Conservation (phyloP, 306 rosid genomes). For the Cajanus cajan region DNA sequence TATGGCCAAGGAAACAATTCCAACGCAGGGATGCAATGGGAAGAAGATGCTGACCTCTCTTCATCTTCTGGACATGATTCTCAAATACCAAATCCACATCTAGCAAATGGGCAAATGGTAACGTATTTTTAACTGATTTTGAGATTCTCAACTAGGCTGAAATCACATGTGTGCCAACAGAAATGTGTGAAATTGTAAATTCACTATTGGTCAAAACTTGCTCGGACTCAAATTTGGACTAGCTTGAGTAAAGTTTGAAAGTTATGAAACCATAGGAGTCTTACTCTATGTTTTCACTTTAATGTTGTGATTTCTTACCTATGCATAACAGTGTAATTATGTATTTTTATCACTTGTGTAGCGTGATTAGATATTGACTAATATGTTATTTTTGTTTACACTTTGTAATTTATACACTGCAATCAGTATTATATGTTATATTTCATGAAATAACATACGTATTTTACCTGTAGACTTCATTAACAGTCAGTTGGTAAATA, state of each 20-base stretch:
- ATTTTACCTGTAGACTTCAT: conserved; percentile 11
- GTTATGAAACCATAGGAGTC: background rate
- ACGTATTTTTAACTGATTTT: background rate
- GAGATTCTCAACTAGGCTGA: background rate
- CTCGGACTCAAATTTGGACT: background rate
- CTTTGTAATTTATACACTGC: background rate
- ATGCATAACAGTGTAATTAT: background rate
- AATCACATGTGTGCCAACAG: background rate
- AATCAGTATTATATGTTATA: background rate
- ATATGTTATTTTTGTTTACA: background rate
- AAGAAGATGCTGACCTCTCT: conserved; percentile 86
- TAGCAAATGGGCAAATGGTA: conserved; percentile 74
- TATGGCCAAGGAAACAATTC: conserved; percentile 57
- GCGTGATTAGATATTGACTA: background rate
- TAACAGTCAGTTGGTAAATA: background rate
- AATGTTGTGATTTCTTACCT: background rate
- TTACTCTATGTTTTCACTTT: background rate
- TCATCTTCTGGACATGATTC: conserved; percentile 92
- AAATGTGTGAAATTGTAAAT: background rate
- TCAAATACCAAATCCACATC: conserved; percentile 71
- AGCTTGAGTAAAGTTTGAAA: background rate
- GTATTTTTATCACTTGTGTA: background rate
- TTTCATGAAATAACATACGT: background rate
- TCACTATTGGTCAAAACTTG: background rate
- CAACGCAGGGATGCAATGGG: conserved; percentile 69